These are phyloP conservation scores for Castanea sativa DNA, from an alignment of 306 rosid species.

Conservation along the genomic window DNA sequence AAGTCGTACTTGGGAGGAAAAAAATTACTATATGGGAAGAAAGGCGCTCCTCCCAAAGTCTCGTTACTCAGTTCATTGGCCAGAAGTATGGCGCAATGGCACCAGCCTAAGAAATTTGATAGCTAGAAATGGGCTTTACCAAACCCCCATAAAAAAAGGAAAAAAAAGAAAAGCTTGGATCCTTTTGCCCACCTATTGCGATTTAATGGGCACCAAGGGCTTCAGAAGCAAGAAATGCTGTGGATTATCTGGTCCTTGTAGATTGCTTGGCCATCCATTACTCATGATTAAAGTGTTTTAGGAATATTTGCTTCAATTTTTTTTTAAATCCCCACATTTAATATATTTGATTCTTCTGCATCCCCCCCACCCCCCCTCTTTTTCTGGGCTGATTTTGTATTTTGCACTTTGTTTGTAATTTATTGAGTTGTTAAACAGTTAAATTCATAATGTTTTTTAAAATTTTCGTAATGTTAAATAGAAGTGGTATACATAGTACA, in stretches of 20 bases:
- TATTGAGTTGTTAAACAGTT: conserved; percentile 13
- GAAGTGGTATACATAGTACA: neutral
- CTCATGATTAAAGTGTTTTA: conserved; percentile 41
- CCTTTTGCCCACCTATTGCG: conserved; percentile 25
- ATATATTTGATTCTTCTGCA: conserved; percentile 51
- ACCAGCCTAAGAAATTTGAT: conserved; percentile 75
- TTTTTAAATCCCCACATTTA: conserved; percentile 42
- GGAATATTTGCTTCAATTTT: conserved; percentile 25
- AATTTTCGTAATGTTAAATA: neutral
- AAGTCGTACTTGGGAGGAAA: conserved; percentile 91
- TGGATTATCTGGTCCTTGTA: conserved; percentile 32
- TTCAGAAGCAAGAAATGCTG: conserved; percentile 30
- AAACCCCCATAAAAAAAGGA: neutral
- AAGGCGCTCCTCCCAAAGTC: conserved; percentile 56
- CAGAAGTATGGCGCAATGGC: conserved; percentile 58
- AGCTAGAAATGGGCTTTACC: conserved; percentile 36
- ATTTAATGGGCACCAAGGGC: conserved; percentile 23
- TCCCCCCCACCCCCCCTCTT: neutral
- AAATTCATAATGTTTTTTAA: conserved; percentile 1
- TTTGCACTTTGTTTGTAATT: conserved; percentile 31
- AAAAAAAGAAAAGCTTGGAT: neutral
- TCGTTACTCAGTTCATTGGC: conserved; percentile 67
- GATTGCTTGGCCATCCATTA: conserved; percentile 32
- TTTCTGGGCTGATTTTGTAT: conserved; percentile 40
- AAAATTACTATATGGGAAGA: conserved; percentile 74